These are phyloP conservation scores for Onygenales sp. DNA, from an alignment of 2,329 filamentous ascomycete species.

Conservation along the genomic window DNA sequence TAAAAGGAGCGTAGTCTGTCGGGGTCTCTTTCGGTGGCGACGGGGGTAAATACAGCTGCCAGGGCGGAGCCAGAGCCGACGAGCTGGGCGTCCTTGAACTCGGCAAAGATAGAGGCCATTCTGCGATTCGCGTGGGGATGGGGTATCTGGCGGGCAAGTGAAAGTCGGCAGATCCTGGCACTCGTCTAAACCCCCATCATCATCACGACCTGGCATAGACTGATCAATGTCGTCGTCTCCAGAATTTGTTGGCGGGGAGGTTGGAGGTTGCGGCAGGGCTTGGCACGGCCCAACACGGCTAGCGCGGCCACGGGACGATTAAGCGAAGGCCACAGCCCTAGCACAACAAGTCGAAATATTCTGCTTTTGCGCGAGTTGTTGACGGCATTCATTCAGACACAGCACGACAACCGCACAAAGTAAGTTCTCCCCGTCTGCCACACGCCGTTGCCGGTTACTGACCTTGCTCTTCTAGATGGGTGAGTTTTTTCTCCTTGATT, in stretches of 20 bases:
- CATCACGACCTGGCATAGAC: neutral
- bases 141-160: neutral
- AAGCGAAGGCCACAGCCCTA: constrained; percentile 37
- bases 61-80: constrained; percentile 61
- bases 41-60: constrained; percentile 64
- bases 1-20: constrained; percentile 61
- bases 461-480: constrained; percentile 44
- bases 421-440: constrained; percentile 24
- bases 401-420: constrained; percentile 46
- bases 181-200: neutral
- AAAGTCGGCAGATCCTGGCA: neutral
- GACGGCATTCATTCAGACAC: constrained; percentile 29
- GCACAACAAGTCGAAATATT: constrained; percentile 34
- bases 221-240: neutral
- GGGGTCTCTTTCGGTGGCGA: constrained; percentile 52
- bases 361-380: constrained; percentile 24
- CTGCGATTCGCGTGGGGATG: constrained; percentile 7
- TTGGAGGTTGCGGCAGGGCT: neutral
- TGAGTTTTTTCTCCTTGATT: constrained; percentile 38
- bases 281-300: constrained; percentile 15
- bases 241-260: neutral
- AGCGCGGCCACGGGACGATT: constrained; percentile 26
- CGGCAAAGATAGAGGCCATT: constrained; percentile 66
- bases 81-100: constrained; percentile 62
- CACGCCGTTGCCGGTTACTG: constrained; percentile 19